Evolutionary conservation across 2,329 filamentous ascomycete genomes (phyloP), one percentile per base, ranked within the genome.

Genomic region (Colletotrichum noveboracense): DNA sequence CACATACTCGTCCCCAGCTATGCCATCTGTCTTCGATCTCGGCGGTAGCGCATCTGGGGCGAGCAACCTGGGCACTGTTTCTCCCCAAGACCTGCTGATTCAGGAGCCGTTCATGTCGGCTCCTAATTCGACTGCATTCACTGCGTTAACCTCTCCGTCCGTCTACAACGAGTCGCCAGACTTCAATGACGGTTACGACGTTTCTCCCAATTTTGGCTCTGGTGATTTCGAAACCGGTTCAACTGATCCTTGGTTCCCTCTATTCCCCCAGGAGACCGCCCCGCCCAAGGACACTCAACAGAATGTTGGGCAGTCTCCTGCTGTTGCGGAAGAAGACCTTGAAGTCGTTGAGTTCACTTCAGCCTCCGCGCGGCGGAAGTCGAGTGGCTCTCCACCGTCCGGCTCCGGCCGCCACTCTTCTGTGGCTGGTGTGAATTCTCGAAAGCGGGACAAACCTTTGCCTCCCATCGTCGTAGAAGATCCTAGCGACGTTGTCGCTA

Each of bases 121-220:
- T 48, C 96, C 96, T 34, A 95, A 95, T 81, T 98, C 96, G 3
- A 90, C 93, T 62, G 93, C 94, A 38, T 92, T 97, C 82, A 98
- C 96, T 43, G 93, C 95, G 78, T 82, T 98, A 84, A 98, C 95
- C 73, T 97, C 96, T 76, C 96, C 96, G 60, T 95, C 94, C n/a
- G 89, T 92, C 73, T 93, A 92, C 80, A 91, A 94, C 82, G 94
- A 93, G 80, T 97, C 95, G 68, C 95, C 95, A 13, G 93, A 92
- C 74, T 93, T 93, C 81, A 84, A 84, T 77, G 93, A 95, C 80
- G 90, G 89, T 82, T 95, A 92, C 80, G 92, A 97, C 81, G 92
- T 94, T 21, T 98, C 67, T 32, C 67, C 67, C 13, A 62, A 70
- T 18, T 70, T 70, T 21, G 36, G 66, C 60, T 89, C 88, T 4